These are phyloP conservation scores for Arabidopsis arenosa DNA, from an alignment of 345 rosid species.

Conservation along the genomic window DNA sequence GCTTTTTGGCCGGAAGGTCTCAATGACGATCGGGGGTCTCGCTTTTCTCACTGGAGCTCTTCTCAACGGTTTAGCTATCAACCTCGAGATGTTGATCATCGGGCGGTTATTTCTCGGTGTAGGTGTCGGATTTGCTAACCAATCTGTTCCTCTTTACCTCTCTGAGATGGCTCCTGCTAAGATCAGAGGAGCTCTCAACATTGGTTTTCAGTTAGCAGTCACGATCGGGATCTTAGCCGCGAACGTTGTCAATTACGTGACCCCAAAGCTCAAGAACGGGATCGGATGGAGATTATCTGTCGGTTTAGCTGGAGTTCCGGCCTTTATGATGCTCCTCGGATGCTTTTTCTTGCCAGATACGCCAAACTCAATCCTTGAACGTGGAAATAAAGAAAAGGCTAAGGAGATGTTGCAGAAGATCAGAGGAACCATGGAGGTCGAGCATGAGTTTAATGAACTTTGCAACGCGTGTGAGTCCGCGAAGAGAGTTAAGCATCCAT, in stretches of 20 bases:
- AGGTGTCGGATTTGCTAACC: slow-evolving; percentile 56
- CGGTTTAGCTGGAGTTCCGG: slow-evolving; percentile 51
- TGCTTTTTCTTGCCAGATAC: slow-evolving; percentile 47
- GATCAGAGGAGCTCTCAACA: slow-evolving; percentile 50
- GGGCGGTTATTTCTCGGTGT: slow-evolving; percentile 56
- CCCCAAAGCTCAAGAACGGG: slow-evolving; percentile 33
- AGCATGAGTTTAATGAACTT: slow-evolving; percentile 47
- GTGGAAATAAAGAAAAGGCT: slow-evolving; percentile 46
- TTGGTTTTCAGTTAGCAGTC: slow-evolving; percentile 46
- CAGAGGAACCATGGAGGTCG: slow-evolving; percentile 48
- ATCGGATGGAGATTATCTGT: slow-evolving; percentile 52
- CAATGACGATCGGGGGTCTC: slow-evolving; percentile 50
- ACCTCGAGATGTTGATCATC: slow-evolving; percentile 52
- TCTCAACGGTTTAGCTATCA: slow-evolving; percentile 50
- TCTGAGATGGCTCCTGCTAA: slow-evolving; percentile 56
- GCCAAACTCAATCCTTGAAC: slow-evolving; percentile 54
- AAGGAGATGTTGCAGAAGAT: slow-evolving; percentile 42
- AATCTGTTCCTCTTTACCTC: slow-evolving; percentile 53
- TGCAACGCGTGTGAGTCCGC: slow-evolving; percentile 36
- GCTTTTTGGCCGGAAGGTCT: slow-evolving; percentile 45
- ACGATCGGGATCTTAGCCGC: slow-evolving; percentile 50
- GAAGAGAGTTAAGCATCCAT: slow-evolving; percentile 41
- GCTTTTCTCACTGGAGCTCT: slow-evolving; percentile 51
- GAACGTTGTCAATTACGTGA: slow-evolving; percentile 43
- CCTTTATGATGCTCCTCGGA: slow-evolving; percentile 40